These are phyloP conservation scores for Cladosporium sp. DNA, from an alignment of 2,329 filamentous ascomycete genomes.

Conservation along the genomic window DNA sequence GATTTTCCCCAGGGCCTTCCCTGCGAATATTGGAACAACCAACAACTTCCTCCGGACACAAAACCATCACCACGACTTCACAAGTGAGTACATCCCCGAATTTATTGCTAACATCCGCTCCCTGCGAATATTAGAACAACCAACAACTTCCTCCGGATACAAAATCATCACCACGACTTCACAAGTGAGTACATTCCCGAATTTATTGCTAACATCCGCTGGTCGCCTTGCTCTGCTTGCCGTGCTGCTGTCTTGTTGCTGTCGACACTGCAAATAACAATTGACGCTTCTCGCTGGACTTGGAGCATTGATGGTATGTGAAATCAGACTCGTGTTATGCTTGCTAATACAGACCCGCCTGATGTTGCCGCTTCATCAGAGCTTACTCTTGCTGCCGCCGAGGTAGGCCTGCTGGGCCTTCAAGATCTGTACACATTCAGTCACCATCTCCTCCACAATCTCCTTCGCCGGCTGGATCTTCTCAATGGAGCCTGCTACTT, in stretches of 20 bases:
- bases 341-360: background rate
- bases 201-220: background rate
- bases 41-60: background rate
- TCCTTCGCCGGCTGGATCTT: constrained; percentile 77
- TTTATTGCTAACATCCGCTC: background rate
- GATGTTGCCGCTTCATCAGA: constrained; percentile 35
- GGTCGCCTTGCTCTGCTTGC: background rate
- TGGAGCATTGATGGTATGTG: background rate
- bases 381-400: constrained; percentile 43
- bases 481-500: constrained; percentile 78
- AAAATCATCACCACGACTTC: background rate
- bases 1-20: background rate
- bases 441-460: constrained; percentile 91
- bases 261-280: background rate
- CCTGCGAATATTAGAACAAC: too few relatives aligned
- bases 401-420: constrained; percentile 65
- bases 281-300: background rate
- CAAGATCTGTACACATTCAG: constrained; percentile 70
- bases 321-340: background rate
- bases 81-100: background rate
- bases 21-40: too few relatives aligned
- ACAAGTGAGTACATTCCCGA: background rate
- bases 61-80: background rate
- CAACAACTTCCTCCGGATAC: background rate
- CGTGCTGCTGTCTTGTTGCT: background rate